Conservation (phyloP, 345 rosid species). For the Aethionema arabicum region DNA sequence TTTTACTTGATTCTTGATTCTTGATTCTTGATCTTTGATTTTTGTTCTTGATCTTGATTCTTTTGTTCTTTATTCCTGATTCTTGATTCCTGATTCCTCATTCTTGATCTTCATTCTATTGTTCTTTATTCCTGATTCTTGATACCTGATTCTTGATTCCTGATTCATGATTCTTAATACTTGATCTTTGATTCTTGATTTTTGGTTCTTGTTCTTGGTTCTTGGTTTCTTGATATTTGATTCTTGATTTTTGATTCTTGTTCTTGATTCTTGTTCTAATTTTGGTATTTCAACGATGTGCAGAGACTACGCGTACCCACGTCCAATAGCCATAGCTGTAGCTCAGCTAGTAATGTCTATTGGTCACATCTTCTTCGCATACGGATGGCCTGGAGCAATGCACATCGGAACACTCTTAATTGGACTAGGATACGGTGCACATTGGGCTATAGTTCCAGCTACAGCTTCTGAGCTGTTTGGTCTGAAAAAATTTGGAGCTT, state of each 20-base stretch:
- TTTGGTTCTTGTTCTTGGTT: not conserved
- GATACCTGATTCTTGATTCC: no score
- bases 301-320: conserved; percentile 90
- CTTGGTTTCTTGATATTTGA: conserved; percentile 12
- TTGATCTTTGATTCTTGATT: no score
- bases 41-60: no score
- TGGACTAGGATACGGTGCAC: conserved; percentile 96
- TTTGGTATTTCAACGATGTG: conserved; percentile 10
- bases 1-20: no score
- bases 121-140: no score
- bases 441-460: conserved; percentile 98
- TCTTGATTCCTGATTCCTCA: no score
- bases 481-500: conserved; percentile 84
- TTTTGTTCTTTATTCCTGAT: no score
- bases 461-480: conserved; percentile 97
- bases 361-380: conserved; percentile 86
- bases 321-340: conserved; percentile 77
- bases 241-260: not conserved
- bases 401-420: conserved; percentile 82
- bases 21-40: no score
- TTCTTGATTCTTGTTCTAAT: conserved; percentile 24
- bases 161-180: no score
- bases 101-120: no score
- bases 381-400: conserved; percentile 95
- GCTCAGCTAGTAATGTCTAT: conserved; percentile 87